Percentiles rank a stretch among this genome's conserved stretches.
Evolutionary conservation across 257 asterid genomes (phyloP).

Genomic region (Lithospermum erythrorhizon): DNA sequence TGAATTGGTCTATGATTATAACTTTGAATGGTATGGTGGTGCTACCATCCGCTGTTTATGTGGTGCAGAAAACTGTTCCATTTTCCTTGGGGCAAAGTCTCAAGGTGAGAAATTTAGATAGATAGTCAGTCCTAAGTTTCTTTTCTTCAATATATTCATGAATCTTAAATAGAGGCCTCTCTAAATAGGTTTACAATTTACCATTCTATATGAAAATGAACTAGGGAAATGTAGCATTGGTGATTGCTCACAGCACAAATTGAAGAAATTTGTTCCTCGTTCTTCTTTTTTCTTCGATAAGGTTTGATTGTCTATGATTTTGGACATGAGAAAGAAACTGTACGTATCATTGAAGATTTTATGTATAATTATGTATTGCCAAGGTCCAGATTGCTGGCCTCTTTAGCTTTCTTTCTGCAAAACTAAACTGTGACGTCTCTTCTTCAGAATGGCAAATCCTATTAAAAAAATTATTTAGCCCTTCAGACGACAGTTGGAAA

Average conservation of each 20-base stretch:
- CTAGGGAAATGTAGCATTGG: not conserved
- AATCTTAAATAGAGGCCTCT: not conserved
- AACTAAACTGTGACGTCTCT: not conserved
- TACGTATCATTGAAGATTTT: not conserved
- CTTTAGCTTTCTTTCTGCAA: not conserved
- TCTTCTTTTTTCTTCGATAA: too few species aligned
- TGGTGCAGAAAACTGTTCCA: slow-evolving; percentile 80
- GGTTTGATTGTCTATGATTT: not conserved
- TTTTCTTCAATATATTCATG: not conserved
- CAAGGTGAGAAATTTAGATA: slow-evolving; percentile 36
- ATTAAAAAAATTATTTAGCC: too few species aligned
- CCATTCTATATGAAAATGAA: not conserved
- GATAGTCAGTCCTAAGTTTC: not conserved
- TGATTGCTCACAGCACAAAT: not conserved
- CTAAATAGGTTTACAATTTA: not conserved
- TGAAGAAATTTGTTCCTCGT: not conserved
- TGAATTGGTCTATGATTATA: slow-evolving; percentile 73
- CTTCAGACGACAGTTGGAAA: not conserved
- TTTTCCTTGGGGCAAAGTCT: slow-evolving; percentile 93
- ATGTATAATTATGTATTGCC: not conserved
- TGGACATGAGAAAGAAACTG: not conserved
- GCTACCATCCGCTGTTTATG: slow-evolving; percentile 86
- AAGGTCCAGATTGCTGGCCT: not conserved
- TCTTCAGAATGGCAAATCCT: not conserved
- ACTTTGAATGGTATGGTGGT: slow-evolving; percentile 96